Percentiles rank a stretch among this genome's conserved stretches.
Conservation (phyloP, 2,329 filamentous ascomycete genomes). For the Leptographium wingfieldii region DNA sequence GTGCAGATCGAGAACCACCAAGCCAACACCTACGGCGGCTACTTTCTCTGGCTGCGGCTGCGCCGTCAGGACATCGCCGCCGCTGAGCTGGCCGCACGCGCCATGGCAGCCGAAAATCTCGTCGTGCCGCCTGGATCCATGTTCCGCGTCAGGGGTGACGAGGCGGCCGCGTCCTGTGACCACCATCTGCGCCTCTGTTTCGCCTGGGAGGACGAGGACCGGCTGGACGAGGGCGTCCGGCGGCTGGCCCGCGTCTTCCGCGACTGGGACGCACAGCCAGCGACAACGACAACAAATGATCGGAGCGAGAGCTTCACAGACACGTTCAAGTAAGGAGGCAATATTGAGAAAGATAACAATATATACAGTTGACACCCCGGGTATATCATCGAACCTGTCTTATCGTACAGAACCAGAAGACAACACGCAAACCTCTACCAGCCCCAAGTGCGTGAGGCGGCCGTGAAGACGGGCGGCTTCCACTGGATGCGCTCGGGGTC, state of each 20-base stretch:
- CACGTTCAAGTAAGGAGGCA: slow-evolving; percentile 6
- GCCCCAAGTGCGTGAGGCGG: slow-evolving; percentile 84
- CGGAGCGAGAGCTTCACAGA: neutral
- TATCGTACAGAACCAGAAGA: neutral
- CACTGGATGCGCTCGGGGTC: slow-evolving; percentile 72
- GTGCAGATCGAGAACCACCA: slow-evolving; percentile 10
- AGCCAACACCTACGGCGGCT: slow-evolving; percentile 58
- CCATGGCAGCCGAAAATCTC: slow-evolving; percentile 50
- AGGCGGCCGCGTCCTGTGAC: slow-evolving; percentile 41
- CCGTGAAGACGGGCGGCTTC: slow-evolving; percentile 93
- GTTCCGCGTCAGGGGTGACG: slow-evolving; percentile 54
- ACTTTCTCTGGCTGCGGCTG: slow-evolving; percentile 71
- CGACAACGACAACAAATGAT: slow-evolving; percentile 13
- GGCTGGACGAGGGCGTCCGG: slow-evolving; percentile 53
- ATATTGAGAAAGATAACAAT: neutral
- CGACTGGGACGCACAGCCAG: slow-evolving; percentile 8
- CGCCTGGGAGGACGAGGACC: slow-evolving; percentile 55
- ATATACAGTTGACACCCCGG: neutral
- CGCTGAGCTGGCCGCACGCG: slow-evolving; percentile 41
- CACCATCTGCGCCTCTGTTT: slow-evolving; percentile 55
- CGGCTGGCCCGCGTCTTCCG: slow-evolving; percentile 19
- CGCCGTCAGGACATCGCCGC: slow-evolving; percentile 36
- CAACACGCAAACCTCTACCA: slow-evolving; percentile 44
- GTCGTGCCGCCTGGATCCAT: slow-evolving; percentile 55
- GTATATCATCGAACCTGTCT: neutral